Evolutionary conservation across 805 yeast species (phyloP), one percentile per base, ranked within the genome.

Genomic region (Cyberlindnera misumaiensis): DNA sequence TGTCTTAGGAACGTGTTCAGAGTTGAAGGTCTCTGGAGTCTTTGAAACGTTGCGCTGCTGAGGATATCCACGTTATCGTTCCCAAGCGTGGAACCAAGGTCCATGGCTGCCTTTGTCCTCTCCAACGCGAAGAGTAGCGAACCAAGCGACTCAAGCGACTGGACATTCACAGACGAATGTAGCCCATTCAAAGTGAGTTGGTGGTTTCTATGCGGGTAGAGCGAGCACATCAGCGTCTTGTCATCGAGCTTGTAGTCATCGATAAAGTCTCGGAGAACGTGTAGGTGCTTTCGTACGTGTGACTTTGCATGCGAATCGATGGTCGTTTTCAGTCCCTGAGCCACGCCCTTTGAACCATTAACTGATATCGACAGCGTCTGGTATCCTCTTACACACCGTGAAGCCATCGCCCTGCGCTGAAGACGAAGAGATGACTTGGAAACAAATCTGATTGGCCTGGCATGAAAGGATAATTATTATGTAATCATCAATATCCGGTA

Each of bases 111-210:
- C n/a, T 43, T 16, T 1, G 43, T 28, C n/a, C 18, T 40, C 22
- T 48, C 42, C 4, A 51, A 26, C 4, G 25, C 28, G 13, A 42
- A 46, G 11, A 42, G 29, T n/a, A 24, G 14, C 4, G 29, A 12
- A 4, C 53, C 52, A 1, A 42, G 12, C 10, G 28, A n/a, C 11
- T 38, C 38, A 10, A 49, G 35, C 3, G 46, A 35, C 5, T 31
- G 32, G 4, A 25, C n/a, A 25, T 34, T 31, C 39, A 35, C 13
- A 9, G 34, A 11, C 18, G 24, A n/a, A 3, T 32, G 5, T 8
- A 3, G 3, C 16, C 14, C 28, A 26, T 9, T 12, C 14, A 44
- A 14, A 11, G 39, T 28, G 11, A 46, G 30, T 25, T 32, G 29
- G 20, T 41, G 40, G 16, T 35, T 32, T 35, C 36, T 35, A 5